phyloP scores from a whole-genome alignment of 1,139 yeast species.

The Taphrina wiesneri region DNA sequence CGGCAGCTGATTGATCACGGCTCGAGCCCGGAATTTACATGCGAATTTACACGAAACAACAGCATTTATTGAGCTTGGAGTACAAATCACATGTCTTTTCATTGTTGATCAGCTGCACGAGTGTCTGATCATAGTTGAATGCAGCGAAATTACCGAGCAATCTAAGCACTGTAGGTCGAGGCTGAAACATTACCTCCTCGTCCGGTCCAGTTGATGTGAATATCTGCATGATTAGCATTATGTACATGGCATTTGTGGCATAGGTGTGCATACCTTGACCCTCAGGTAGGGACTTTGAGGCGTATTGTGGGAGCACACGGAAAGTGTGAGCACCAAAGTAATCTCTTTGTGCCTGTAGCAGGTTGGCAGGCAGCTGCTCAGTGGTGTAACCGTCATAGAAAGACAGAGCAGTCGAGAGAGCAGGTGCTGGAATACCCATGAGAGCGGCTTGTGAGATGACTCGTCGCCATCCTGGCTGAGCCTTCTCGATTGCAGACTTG shows the following conservation, averaged over 20 bases:
- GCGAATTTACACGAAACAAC: no score
- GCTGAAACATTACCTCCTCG: slow-evolving; percentile 94
- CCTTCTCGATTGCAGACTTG: slow-evolving; percentile 84
- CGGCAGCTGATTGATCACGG: no score
- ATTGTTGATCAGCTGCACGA: not conserved
- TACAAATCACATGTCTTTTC: not conserved
- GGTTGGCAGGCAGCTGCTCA: slow-evolving; percentile 91
- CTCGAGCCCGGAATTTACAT: not conserved
- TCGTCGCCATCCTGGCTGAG: slow-evolving; percentile 95
- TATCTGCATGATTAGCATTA: not conserved
- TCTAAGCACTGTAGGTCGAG: slow-evolving; percentile 85
- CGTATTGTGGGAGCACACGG: slow-evolving; percentile 86
- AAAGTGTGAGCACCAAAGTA: slow-evolving; percentile 99
- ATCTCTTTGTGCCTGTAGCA: slow-evolving; percentile 99
- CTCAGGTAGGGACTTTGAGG: slow-evolving; percentile 70
- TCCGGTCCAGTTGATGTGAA: slow-evolving; percentile 92
- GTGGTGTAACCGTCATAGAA: slow-evolving; percentile 99
- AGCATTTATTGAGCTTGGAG: no score
- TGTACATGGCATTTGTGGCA: not conserved
- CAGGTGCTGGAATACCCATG: slow-evolving; percentile 95
- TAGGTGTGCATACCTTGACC: slow-evolving; percentile 72
- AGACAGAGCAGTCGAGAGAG: slow-evolving; percentile 92
- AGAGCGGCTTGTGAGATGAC: slow-evolving; percentile 74
- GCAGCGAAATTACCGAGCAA: slow-evolving; percentile 36
- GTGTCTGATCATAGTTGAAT: not conserved